Evolutionary conservation across 148 eudicot genomes (phyloP), one percentile per base, ranked within the genome.

Genomic region (Silene uniflora): DNA sequence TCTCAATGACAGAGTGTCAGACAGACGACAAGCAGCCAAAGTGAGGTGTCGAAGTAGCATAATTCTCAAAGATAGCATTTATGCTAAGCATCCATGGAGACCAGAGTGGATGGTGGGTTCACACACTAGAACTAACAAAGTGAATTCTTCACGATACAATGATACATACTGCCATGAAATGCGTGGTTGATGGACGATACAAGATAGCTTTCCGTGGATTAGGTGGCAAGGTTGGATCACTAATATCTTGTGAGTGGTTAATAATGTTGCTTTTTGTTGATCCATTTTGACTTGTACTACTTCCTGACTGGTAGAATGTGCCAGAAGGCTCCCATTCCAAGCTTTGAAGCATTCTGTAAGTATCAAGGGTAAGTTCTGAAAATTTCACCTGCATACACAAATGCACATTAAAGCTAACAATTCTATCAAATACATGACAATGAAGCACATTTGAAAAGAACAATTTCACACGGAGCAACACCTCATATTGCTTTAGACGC

Each of bases 301-400:
- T 79, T 82, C 82, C 89, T 77, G 89, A 70, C 72, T 88, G 85
- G 82, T 93, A 93, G 77, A 91, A 93, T 29, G 88, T 83, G 58
- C 98, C 98, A 73, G 92, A 87, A 42, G 98, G 93, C 83, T 93
- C 98, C 98, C 98, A 93, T 80, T 93, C 98, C 75, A 93, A 87
- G 81, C 88, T 84, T 77, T 93, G 98, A 77, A 91, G 92, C 92
- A 93, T 91, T 82, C 91, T 84, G 83, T 87, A 93, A 69, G 88
- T 88, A 80, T 93, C 97, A 66, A 93, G 83, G 29, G 93, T 89
- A 77, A 93, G 89, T 86, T 93, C 98, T 56, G 96, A 88, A 79
- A 84, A 91, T 78, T 93, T 93, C 63, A 91, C 86, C 98, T 93
- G 84, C 78, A 71, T 69, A 74, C 81, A 55, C 13, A n/a, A 54